Base-by-base conservation (phyloP, 2,329 filamentous ascomycete species). In the Sporothrix pseudoabietina region DNA sequence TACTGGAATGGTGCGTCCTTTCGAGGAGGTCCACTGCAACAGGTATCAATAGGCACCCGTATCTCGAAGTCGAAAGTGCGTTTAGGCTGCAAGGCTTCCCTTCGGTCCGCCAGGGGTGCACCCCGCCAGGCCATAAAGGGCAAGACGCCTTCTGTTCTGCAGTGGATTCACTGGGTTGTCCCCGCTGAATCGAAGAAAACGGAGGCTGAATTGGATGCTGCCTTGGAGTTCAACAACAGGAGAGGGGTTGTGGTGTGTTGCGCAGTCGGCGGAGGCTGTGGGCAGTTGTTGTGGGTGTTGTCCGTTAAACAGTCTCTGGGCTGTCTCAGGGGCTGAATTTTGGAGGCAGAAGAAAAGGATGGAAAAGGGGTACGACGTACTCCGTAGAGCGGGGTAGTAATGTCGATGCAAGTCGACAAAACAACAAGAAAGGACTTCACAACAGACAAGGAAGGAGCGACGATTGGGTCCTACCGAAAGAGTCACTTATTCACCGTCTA, bases 41-140 rank as follows among this genome's bases (percentile, higher is more conserved):
- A 30, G 65, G 65, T 52, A 32, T 68, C 22, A 35, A 52, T 35
- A 68, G 65, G 65, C 65, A 68, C 65, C 65, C 44, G 65, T 52
- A 68, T 68, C 32, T 47, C 44, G 26, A 16, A 6, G 2, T 52
- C 44, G 14, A 16, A 2, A 2, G 35, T 35, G n/a, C 8, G 26
- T 35, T 68, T 44, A 26, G 65, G 44, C 44, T 35, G 65, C 44
- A 52, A 68, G 65, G 44, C 65, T 66, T 66, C 61, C 26, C 44
- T 49, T 68, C 44, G 26, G 35, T 52, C 59, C 55, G 55, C 7
- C 12, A 30, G 22, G 30, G 55, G 30, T 35, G 30, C 41, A 22
- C 22, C 44, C 44, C 26, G 26, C 44, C 65, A 52, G 26, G 12
- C 63, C 22, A 26, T 32, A 49, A 49, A 30, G 1, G 63, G 61